These are phyloP conservation scores for Pyracantha coccinea DNA, from an alignment of 331 rosid genomes.

Conservation along the genomic window DNA sequence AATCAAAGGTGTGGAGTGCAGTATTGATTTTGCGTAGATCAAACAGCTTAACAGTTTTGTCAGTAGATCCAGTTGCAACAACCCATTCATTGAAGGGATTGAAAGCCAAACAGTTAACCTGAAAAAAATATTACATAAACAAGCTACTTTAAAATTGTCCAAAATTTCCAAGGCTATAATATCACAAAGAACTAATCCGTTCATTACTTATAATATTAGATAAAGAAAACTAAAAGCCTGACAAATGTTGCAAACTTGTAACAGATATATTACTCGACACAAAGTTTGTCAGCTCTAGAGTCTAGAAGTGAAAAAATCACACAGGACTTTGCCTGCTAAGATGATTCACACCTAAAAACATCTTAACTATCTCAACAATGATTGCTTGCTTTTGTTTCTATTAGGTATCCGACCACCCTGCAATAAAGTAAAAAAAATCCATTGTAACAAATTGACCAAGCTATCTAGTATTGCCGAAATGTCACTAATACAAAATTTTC, in stretches of 20 bases:
- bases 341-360: not conserved
- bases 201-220: not conserved
- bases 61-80: slow-evolving; percentile 96
- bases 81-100: slow-evolving; percentile 98
- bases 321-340: not conserved
- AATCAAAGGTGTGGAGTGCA: slow-evolving; percentile 76
- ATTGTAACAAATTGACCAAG: not conserved
- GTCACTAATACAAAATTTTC: not conserved
- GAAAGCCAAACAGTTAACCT: slow-evolving; percentile 97
- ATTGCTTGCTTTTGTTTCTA: not conserved
- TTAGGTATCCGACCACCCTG: not conserved
- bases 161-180: not conserved
- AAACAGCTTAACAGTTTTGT: slow-evolving; percentile 89
- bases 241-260: not conserved
- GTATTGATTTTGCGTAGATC: slow-evolving; percentile 81
- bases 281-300: not conserved
- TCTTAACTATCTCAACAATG: not conserved
- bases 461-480: not conserved
- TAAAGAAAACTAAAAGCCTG: not conserved
- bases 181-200: not conserved
- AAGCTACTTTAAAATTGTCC: not conserved
- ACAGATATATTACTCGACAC: not conserved
- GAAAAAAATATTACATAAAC: slow-evolving; percentile 10
- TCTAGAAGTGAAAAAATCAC: not conserved
- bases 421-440: not conserved